A percentile compares a stretch with the other conserved stretches of the same genome.
These are phyloP conservation scores for Oehlia diaphana DNA, from an alignment of 192 early-diverging fungal genomes.

Conservation along the genomic window DNA sequence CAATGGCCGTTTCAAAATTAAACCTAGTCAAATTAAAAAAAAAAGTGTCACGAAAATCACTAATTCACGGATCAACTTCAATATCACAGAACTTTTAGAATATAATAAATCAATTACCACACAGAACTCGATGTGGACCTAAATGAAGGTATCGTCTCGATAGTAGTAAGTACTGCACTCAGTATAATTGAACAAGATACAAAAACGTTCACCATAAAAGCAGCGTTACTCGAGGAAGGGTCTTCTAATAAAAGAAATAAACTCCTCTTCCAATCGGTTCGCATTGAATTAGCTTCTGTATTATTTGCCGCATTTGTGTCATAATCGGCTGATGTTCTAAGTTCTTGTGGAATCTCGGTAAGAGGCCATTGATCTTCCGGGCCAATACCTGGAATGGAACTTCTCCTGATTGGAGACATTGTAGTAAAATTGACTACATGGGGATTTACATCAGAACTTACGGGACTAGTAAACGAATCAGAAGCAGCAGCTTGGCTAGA, in stretches of 20 bases:
- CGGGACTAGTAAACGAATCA: background rate
- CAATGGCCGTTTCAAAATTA: slow-evolving; percentile 66
- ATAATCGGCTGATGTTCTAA: slow-evolving; percentile 32
- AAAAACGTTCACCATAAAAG: slow-evolving; percentile 72
- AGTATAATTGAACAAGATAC: slow-evolving; percentile 74
- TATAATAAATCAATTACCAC: slow-evolving; percentile 43
- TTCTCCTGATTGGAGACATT: slow-evolving; percentile 5
- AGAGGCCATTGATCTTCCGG: slow-evolving; percentile 43
- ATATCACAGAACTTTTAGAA: slow-evolving; percentile 30
- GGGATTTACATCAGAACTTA: background rate
- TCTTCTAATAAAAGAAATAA: slow-evolving; percentile 77
- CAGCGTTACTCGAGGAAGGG: slow-evolving; percentile 69
- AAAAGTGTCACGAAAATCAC: background rate
- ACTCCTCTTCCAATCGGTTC: slow-evolving; percentile 52
- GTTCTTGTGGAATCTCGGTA: slow-evolving; percentile 45
- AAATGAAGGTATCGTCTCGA: slow-evolving; percentile 80
- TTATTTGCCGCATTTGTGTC: slow-evolving; percentile 39
- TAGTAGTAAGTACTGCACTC: slow-evolving; percentile 70
- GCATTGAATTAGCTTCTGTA: slow-evolving; percentile 46
- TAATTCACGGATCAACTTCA: background rate
- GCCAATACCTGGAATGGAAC: slow-evolving; percentile 16
- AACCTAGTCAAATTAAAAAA: slow-evolving; percentile 47
- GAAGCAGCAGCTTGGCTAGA: background rate
- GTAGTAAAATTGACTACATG: background rate
- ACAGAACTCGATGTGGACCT: slow-evolving; percentile 53